Evolutionary conservation across 345 rosid species (phyloP), one percentile per base, ranked within the genome.

Genomic region (Aquilaria malaccensis): DNA sequence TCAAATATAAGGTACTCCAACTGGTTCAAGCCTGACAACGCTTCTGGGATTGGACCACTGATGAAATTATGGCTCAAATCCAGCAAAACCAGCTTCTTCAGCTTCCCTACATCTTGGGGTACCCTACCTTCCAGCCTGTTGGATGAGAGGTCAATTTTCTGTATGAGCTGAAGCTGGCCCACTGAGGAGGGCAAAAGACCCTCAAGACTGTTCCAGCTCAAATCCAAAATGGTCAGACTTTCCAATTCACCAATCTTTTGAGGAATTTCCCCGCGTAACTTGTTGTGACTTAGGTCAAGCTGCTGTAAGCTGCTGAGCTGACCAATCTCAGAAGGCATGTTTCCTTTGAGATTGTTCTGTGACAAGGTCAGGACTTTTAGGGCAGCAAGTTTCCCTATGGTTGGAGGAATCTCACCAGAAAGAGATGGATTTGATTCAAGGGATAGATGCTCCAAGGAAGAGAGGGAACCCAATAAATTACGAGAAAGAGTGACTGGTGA

Each of bases 211-310:
- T 80, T 80, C 55, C 68, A 70, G 68, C 82, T 77, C 6, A 77
- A 48, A 37, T 77, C 82, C 78, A 80, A 60, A 58, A 80, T 77
- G 47, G 59, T 54, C 60, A 80, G 59, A 33, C 68, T 70, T 66
- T 55, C 65, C 2, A 80, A 30, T 7, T 62, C 70, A 3, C 73
- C 82, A 70, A 80, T 60, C 51, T 64, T 66, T 55, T 67, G 59
- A 31, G 85, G 80, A 45, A 80, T 70, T 70, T 75, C 68, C 58
- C 85, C 82, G 30, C 58, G 70, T 9, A 80, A 29, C 13, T 75
- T 70, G 76, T 75, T 80, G 70, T 75, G 66, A 56, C 85, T 75
- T 9, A 80, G 68, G 68, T 80, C 80, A 41, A 80, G 78, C 56
- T 77, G 76, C 65, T 72, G 69, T 58, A 80, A 58, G 47, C 55